Conservation (phyloP, 2,329 filamentous ascomycete genomes). For the Nemania bipapillata region DNA sequence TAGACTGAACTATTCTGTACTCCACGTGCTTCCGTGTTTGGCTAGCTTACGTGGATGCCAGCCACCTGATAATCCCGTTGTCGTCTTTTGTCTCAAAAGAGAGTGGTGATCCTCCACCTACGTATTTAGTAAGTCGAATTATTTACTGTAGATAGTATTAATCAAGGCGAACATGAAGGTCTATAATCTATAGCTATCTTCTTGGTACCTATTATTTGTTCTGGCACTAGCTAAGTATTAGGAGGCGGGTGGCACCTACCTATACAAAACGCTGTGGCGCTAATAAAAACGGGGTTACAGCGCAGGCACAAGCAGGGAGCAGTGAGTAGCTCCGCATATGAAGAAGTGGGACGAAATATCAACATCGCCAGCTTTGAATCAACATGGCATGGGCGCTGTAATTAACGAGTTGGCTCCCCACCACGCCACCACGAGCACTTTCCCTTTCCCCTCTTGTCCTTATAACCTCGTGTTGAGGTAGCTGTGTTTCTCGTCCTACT, state of each 20-base stretch:
- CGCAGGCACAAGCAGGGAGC: not conserved
- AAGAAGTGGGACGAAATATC: conserved; percentile 1
- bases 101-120: not conserved
- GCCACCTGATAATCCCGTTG: conserved; percentile 2
- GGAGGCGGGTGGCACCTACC: too few relatives aligned
- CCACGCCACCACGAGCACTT: conserved; percentile 11
- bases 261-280: not conserved
- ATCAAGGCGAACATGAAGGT: too few relatives aligned
- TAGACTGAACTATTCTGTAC: not conserved
- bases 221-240: too few relatives aligned
- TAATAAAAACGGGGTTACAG: conserved; percentile 2
- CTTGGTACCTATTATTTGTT: not conserved
- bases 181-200: too few relatives aligned
- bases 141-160: too few relatives aligned
- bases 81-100: conserved; percentile 1
- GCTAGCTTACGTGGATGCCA: conserved; percentile 5
- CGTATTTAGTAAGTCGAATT: not conserved
- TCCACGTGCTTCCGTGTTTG: conserved; percentile 15
- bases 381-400: not conserved
- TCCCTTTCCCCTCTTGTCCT: conserved; percentile 8
- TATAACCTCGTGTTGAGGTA: not conserved
- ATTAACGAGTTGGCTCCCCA: conserved; percentile 18
- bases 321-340: not conserved
- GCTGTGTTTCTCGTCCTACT: too few relatives aligned
- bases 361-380: conserved; percentile 19